Evolutionary conservation across 2,329 filamentous ascomycete genomes (phyloP).

Genomic region (Tolypocladium tropicale): DNA sequence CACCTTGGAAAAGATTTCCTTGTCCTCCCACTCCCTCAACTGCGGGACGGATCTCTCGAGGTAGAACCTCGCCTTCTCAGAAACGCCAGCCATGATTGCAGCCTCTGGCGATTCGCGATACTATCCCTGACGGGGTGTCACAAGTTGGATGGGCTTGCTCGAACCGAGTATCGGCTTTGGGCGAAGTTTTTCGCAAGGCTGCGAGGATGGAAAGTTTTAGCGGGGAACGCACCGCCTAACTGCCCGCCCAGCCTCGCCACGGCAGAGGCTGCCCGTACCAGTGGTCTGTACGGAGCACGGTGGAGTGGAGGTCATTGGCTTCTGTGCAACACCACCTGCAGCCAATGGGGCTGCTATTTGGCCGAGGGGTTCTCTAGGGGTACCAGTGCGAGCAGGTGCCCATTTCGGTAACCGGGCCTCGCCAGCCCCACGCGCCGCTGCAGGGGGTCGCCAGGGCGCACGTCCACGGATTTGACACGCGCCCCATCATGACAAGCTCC

Average conservation of each 20-base stretch:
- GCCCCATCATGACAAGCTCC: conserved; percentile 7
- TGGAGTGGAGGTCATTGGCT: too few species aligned
- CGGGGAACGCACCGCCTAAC: conserved; percentile 6
- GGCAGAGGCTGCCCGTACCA: too few species aligned
- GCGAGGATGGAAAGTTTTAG: conserved; percentile 14
- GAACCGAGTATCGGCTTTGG: not conserved
- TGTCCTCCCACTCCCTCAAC: conserved; percentile 83
- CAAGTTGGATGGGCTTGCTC: not conserved
- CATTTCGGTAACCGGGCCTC: not conserved
- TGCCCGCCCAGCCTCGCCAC: conserved; percentile 1
- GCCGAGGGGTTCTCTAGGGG: not conserved
- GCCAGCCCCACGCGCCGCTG: not conserved
- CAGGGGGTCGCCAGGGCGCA: not conserved
- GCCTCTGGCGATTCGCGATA: not conserved
- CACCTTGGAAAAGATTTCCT: conserved; percentile 80
- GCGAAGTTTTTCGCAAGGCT: conserved; percentile 13
- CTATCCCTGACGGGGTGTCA: not conserved
- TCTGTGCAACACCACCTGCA: too few species aligned
- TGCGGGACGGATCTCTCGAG: conserved; percentile 88
- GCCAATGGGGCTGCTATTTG: not conserved
- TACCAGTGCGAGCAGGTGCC: too few species aligned
- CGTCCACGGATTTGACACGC: not conserved
- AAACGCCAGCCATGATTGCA: conserved; percentile 63
- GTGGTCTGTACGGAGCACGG: too few species aligned
- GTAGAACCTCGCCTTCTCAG: conserved; percentile 92